Conservation (phyloP, 495 filamentous ascomycete species). For the Penicillium bovifimosum region DNA sequence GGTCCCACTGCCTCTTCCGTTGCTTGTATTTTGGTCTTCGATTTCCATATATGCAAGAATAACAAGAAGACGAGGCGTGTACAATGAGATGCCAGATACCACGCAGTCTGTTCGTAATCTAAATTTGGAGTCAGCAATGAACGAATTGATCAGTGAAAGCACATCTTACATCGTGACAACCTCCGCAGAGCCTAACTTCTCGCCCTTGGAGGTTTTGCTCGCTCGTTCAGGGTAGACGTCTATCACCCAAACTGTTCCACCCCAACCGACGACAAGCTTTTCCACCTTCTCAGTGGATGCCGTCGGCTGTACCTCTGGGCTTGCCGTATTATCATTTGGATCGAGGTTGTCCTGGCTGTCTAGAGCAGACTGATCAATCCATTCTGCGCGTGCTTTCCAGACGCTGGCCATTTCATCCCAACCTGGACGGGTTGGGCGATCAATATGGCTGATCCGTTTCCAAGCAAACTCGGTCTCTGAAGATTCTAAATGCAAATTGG, state of each 20-base stretch:
- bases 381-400: slow-evolving; percentile 87
- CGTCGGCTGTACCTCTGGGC: slow-evolving; percentile 12
- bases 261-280: slow-evolving; percentile 90
- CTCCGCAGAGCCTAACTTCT: slow-evolving; percentile 72
- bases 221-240: slow-evolving; percentile 78
- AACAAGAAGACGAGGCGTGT: slow-evolving; percentile 84
- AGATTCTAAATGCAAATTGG: slow-evolving; percentile 73
- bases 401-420: slow-evolving; percentile 95
- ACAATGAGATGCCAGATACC: slow-evolving; percentile 93
- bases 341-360: slow-evolving; percentile 54
- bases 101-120: slow-evolving; percentile 94
- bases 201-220: slow-evolving; percentile 65
- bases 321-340: slow-evolving; percentile 32
- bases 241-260: slow-evolving; percentile 90
- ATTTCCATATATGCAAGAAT: slow-evolving; percentile 84
- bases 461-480: slow-evolving; percentile 77
- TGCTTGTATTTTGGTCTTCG: slow-evolving; percentile 46
- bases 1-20: slow-evolving; percentile 41
- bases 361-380: slow-evolving; percentile 77
- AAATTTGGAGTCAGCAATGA: slow-evolving; percentile 6
- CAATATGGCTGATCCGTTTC: slow-evolving; percentile 93
- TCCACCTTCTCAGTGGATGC: slow-evolving; percentile 48
- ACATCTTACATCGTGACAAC: slow-evolving; percentile 79
- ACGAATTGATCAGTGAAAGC: not conserved
- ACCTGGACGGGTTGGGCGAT: slow-evolving; percentile 66